Evolutionary conservation across 495 filamentous ascomycete species (phyloP), one percentile per base, ranked within the genome.

Genomic region (Xylaria longipes): DNA sequence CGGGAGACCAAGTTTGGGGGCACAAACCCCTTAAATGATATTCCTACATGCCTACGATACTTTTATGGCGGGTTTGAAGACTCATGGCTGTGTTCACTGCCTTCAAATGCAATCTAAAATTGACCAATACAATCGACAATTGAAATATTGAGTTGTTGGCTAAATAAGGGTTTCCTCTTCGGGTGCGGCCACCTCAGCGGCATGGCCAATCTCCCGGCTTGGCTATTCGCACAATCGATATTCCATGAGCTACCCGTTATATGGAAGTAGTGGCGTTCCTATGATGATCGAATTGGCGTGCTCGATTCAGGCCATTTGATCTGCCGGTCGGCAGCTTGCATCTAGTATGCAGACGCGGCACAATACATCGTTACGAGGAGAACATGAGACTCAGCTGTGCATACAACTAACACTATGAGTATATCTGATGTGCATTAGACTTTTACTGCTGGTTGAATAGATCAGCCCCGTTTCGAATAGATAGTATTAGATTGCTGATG

Each of bases 191-290:
- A 39, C 3, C 54, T 69, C 39, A 31, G 9, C 39, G 27, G 41
- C 2, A 46, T 35, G 25, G 15, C 37, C 25, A 69, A 69, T 69
- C 66, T 69, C 2, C 66, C 66, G 66, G 66, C 66, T 69, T 69
- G 66, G 66, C 66, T 60, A 15, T 48, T 46, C 33, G n/a, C 11
- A 29, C 12, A 25, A 11, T 50, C 20, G 9, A 66, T 37, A 37
- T 66, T 14, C 20, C 15, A 46, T 27, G n/a, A n/a, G 3, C 45
- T 20, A 31, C 25, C 20, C 22, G 5, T 43, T 33, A 17, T 43
- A 41, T 56, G 2, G 1, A 41, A 54, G 1, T 5, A 29, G 48
- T n/a, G 7, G 48, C 48, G 33, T 56, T 48, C n/a, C 20, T n/a
- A 15, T 25, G 20, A 37, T 66, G 43, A 39, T 50, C 6, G 17